Evolutionary conservation across 2,329 filamentous ascomycete genomes (phyloP), one percentile per base, ranked within the genome.

Genomic region (Hortaea werneckii): DNA sequence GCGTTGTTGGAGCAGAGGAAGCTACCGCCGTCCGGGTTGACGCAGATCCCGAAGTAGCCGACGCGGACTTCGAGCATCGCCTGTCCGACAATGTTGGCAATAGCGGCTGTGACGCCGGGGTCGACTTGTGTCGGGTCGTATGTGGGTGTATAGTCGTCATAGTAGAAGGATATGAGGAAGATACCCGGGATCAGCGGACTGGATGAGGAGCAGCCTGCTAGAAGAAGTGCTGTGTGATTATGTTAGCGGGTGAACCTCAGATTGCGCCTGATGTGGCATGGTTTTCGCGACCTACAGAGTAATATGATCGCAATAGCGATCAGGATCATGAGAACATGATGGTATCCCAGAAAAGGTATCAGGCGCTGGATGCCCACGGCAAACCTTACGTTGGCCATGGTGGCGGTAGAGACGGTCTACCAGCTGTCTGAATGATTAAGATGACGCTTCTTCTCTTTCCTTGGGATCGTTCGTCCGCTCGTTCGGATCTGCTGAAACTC

Each of bases 1-100:
- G 92, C 92, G 67, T 98, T 98, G 75, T 95, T 94, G 66, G 86
- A 92, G 77, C 92, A 98, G 48, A 96, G 78, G 78, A 87, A 98
- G 20, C 83, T 81, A 54, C 90, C 90, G 49, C 85, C 85, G 63
- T 95, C 87, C 1, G 87, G 82, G 68, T 88, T 92, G 65, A 96
- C 81, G 70, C 92, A 98, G 66, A 98, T 94, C 57, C 92, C 92
- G 61, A 98, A 98, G 73, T 94, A 98, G 54, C 92, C 92, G 29
- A 98, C 92, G 47, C 92, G 83, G 27, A 92, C 88, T 66, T 94
- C 87, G 41, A 98, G 74, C 49, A 80, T 78, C 9, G 92, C 89
- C 55, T 78, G 74, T 44, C 87, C 87, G 47, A 94, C 90, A 51
- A 98, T 94, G 68, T 92, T 94, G 50, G 82, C 77, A 57, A 96